phyloP scores from a whole-genome alignment of 495 filamentous ascomycete genomes.

The Pseudoneurospora amorphoporcata region DNA sequence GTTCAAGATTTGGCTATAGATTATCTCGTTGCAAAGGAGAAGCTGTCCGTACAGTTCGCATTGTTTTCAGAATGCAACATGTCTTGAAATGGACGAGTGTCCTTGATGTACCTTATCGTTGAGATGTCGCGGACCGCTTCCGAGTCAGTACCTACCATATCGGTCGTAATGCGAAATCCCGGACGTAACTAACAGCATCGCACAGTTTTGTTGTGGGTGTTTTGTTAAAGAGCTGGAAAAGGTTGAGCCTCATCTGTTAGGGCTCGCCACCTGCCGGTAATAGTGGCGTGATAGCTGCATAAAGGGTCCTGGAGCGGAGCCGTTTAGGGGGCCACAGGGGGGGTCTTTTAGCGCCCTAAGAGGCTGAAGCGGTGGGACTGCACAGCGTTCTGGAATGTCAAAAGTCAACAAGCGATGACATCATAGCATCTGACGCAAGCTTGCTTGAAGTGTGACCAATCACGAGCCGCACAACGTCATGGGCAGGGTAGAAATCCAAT shows the following conservation, averaged over 20 bases:
- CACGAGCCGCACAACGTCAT: background rate
- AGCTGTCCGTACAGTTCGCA: background rate
- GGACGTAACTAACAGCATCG: background rate
- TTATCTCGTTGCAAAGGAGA: background rate
- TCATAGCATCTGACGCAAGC: background rate
- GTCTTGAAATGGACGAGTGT: background rate
- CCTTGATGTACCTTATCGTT: background rate
- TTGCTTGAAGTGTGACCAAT: background rate
- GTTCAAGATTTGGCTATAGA: background rate
- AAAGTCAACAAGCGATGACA: background rate
- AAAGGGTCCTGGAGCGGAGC: background rate
- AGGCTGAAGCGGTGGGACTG: background rate
- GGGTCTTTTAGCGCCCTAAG: background rate
- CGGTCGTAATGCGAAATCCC: background rate
- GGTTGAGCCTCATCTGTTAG: background rate
- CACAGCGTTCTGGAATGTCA: background rate
- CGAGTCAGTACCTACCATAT: background rate
- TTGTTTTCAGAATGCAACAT: background rate
- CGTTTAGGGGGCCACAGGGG: background rate
- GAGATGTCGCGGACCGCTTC: background rate
- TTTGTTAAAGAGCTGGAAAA: background rate
- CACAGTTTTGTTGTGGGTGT: fast-evolving
- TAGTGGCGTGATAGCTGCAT: background rate
- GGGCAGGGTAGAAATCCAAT: background rate
- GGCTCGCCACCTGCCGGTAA: background rate